A percentile compares a stretch with the other conserved stretches of the same genome.
phyloP scores from a whole-genome alignment of 2,329 filamentous ascomycete genomes.

The Rutstroemia sp. region DNA sequence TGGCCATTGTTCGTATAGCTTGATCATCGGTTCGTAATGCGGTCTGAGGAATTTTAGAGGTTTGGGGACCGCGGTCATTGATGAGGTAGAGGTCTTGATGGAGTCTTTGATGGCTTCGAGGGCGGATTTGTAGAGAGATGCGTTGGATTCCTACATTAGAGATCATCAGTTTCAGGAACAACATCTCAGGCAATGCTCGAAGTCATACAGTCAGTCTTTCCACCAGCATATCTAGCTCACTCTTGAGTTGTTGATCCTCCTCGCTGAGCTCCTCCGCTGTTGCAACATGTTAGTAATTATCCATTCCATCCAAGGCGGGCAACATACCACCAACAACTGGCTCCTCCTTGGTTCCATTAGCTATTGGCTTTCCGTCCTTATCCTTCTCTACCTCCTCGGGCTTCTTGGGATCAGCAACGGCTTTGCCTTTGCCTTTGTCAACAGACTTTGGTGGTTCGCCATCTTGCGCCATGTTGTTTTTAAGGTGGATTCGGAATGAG shows the following conservation, averaged over 20 bases:
- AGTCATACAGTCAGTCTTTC: slow-evolving; percentile 76
- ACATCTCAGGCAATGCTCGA: neutral
- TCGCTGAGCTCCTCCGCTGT: slow-evolving; percentile 84
- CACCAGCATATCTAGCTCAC: slow-evolving; percentile 94
- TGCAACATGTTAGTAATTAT: slow-evolving; percentile 30
- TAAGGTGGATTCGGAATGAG: slow-evolving; percentile 10
- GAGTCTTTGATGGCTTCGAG: slow-evolving; percentile 95
- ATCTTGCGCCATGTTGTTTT: slow-evolving; percentile 78
- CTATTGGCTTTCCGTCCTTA: slow-evolving; percentile 62
- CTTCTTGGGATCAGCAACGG: slow-evolving; percentile 55
- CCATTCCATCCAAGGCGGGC: slow-evolving; percentile 11
- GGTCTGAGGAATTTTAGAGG: slow-evolving; percentile 96
- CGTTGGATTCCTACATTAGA: slow-evolving; percentile 67
- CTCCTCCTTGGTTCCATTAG: slow-evolving; percentile 71
- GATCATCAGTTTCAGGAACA: slow-evolving; percentile 10
- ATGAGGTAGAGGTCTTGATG: slow-evolving; percentile 98
- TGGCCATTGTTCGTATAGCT: slow-evolving; percentile 85
- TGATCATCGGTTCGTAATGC: slow-evolving; percentile 85
- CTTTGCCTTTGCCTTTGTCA: slow-evolving; percentile 97
- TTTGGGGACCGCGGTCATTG: slow-evolving; percentile 98
- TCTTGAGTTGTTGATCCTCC: slow-evolving; percentile 97
- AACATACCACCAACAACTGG: slow-evolving; percentile 38
- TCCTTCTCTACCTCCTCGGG: slow-evolving; percentile 50
- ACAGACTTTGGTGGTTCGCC: slow-evolving; percentile 75
- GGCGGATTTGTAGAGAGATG: slow-evolving; percentile 81